Evolutionary conservation across 495 filamentous ascomycete species (phyloP), one percentile per base, ranked within the genome.

Genomic region (Daldinia loculata): DNA sequence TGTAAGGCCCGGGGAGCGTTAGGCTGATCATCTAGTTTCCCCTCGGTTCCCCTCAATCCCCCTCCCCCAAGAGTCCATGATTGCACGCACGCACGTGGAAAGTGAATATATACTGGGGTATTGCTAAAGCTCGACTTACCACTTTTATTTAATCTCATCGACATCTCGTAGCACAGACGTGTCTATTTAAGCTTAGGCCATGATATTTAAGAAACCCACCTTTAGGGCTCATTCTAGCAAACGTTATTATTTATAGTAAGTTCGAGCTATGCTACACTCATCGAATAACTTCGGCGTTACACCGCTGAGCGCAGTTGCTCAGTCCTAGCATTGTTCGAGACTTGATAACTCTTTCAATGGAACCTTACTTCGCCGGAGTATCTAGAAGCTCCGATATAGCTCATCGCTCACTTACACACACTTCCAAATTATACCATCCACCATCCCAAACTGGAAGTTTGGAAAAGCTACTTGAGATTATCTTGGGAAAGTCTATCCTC

Each of bases 1-100:
- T 56, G 22, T 27, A 34, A 30, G 48, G 30, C 17, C 53, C 57
- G 58, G 36, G 66, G 34, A 56, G 43, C 2, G 67, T 36, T 67
- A 59, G 53, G 71, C 67, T 74, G 67, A 70, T 73, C 63, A 36
- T 32, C 45, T 17, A 56, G 30, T 38, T 30, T 36, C n/a, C 53
- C 29, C 53, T 56, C 29, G 36, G 9, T 62, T 56, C 61, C 53
- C 57, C 58, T 53, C 53, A n/a, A 56, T 51, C 41, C 62, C 63
- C 69, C 56, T 43, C 32, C 32, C 48, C 65, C 51, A 36, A 58
- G 57, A 39, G 51, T 51, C 48, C 66, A 56, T 56, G 57, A 36
- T 14, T 32, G 50, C 12, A 2, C 17, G 53, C 17, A 64, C 41
- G 57, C 70, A 74, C 70, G 70, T 70, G 70, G 38, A 53, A 56